Percentiles rank a stretch among this genome's conserved stretches.
phyloP scores from a whole-genome alignment of 495 filamentous ascomycete genomes.

The Trichoderma virens region DNA sequence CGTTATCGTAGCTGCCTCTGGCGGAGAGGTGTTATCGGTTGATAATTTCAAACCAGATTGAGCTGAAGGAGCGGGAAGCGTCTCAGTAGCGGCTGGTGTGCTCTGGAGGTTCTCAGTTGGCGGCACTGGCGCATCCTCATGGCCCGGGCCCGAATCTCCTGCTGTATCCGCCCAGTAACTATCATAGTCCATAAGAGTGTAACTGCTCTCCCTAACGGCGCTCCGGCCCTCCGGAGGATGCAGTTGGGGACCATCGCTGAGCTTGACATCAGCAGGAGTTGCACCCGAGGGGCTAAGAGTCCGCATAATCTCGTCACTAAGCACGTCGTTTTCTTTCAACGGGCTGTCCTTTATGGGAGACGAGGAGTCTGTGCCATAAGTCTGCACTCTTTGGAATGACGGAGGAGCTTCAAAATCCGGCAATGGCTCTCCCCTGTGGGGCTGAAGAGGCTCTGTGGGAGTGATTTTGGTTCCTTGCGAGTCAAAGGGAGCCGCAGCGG shows the following conservation, averaged over 20 bases:
- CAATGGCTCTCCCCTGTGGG: slow-evolving; percentile 19
- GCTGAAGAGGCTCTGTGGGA: slow-evolving; percentile 45
- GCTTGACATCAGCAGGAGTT: slow-evolving; percentile 10
- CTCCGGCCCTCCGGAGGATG: slow-evolving; percentile 20
- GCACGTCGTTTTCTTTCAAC: slow-evolving; percentile 60
- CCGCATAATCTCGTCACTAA: slow-evolving; percentile 74
- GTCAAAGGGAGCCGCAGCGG: neutral
- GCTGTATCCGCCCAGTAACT: slow-evolving; percentile 30
- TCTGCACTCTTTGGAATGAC: slow-evolving; percentile 23
- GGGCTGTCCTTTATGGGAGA: slow-evolving; percentile 35
- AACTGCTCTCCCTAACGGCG: slow-evolving; percentile 34
- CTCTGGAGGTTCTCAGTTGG: neutral
- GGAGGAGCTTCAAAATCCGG: slow-evolving; percentile 24
- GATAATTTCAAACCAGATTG: neutral
- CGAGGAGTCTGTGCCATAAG: slow-evolving; percentile 25
- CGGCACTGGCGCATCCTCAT: neutral
- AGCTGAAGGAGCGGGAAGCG: neutral
- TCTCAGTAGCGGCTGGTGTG: neutral
- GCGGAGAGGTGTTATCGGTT: neutral
- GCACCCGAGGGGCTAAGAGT: slow-evolving; percentile 50
- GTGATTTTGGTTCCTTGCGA: slow-evolving; percentile 24
- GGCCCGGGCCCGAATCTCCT: neutral
- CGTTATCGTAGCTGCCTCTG: neutral
- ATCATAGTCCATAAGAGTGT: slow-evolving; percentile 37
- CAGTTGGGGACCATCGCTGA: slow-evolving; percentile 8